phyloP scores from a whole-genome alignment of 2,329 filamentous ascomycete genomes.

The Penicillium sp. region DNA sequence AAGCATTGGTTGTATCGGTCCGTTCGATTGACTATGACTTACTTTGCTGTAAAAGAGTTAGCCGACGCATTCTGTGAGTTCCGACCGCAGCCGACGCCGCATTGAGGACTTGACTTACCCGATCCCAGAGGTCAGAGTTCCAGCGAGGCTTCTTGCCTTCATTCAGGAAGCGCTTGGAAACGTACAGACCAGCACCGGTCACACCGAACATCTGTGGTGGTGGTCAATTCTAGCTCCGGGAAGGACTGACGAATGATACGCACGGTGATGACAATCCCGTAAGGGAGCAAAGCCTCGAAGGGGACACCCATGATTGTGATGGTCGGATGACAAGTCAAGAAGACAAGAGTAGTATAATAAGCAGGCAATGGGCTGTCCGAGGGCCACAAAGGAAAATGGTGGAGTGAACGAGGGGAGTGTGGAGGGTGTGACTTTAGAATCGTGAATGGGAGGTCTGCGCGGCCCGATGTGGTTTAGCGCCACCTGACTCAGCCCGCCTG shows the following conservation, averaged over 20 bases:
- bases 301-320: slow-evolving; percentile 59
- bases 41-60: slow-evolving; percentile 56
- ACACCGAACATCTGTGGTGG: slow-evolving; percentile 59
- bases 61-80: slow-evolving; percentile 25
- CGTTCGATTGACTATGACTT: slow-evolving; percentile 28
- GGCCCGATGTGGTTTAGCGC: slow-evolving; percentile 34
- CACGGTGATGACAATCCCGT: slow-evolving; percentile 64
- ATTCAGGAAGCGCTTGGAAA: slow-evolving; percentile 61
- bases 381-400: not conserved
- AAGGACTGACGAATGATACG: slow-evolving; percentile 31
- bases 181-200: slow-evolving; percentile 58
- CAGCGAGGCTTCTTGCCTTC: slow-evolving; percentile 62
- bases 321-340: not conserved
- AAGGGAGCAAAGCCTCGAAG: slow-evolving; percentile 65
- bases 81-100: slow-evolving; percentile 13
- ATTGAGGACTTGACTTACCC: slow-evolving; percentile 47
- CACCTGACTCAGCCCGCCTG: slow-evolving; percentile 36
- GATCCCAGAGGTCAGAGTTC: slow-evolving; percentile 64
- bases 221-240: slow-evolving; percentile 22
- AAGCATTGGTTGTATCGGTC: not conserved
- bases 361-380: not conserved
- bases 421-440: slow-evolving; percentile 6
- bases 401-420: slow-evolving; percentile 12
- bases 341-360: not conserved
- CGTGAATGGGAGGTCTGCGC: slow-evolving; percentile 28